Percentiles rank a stretch among this genome's conserved stretches.
phyloP scores from a whole-genome alignment of 176 grass and related monocot genomes.

The Themeda triandra region DNA sequence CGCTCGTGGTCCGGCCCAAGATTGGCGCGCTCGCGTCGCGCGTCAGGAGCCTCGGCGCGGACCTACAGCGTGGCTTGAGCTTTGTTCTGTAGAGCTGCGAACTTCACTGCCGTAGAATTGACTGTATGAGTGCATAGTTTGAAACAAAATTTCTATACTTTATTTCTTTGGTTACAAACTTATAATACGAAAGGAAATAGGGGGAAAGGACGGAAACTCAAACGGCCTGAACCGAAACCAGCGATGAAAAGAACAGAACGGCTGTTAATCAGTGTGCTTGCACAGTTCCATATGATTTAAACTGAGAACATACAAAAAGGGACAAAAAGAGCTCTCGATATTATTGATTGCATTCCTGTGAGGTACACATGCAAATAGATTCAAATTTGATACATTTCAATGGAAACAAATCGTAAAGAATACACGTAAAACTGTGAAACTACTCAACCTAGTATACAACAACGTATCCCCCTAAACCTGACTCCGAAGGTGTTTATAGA shows the following conservation, averaged over 20 bases:
- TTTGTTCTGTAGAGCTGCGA: not conserved
- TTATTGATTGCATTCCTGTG: conserved; percentile 29
- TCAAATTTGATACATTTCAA: conserved; percentile 15
- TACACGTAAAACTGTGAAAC: conserved; percentile 28
- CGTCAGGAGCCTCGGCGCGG: not conserved
- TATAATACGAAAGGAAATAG: not conserved
- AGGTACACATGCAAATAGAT: conserved; percentile 8
- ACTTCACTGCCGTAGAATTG: not conserved
- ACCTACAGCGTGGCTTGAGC: not conserved
- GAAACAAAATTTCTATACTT: not conserved
- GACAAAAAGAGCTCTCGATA: conserved; percentile 5
- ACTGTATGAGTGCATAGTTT: not conserved
- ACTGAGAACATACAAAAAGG: not conserved
- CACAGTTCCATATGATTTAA: not conserved
- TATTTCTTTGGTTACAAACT: not conserved
- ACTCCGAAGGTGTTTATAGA: not conserved
- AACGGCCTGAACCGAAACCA: not conserved
- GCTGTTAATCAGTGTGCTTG: not conserved
- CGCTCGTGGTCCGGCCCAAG: not conserved
- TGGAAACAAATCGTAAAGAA: conserved; percentile 26
- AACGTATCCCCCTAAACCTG: conserved; percentile 27
- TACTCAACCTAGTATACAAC: conserved; percentile 48
- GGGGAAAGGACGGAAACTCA: no score
- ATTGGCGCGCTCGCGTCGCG: not conserved
- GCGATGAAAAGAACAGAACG: not conserved